Evolutionary conservation across 495 filamentous ascomycete species (phyloP), one percentile per base, ranked within the genome.

Genomic region (Aspergillus ellipticus): DNA sequence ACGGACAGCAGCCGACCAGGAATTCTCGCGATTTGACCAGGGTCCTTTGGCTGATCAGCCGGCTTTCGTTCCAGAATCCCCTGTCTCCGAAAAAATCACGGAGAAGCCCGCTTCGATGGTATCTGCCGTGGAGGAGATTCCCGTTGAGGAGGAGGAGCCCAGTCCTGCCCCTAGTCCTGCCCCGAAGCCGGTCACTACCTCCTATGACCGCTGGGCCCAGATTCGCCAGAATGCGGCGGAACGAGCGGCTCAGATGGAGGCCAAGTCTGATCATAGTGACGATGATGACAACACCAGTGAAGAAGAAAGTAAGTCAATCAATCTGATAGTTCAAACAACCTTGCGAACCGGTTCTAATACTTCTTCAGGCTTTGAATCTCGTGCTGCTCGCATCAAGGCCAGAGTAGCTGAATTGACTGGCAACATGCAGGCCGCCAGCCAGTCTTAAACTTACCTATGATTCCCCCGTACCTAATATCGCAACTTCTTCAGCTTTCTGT

Each of bases 351-450:
- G 6, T 48, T 20, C 63, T 70, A 58, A 70, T 55, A 28, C 13
- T 45, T 15, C 11, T 19, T 4, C 56, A 95, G 90, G 91, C 24
- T 97, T 98, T 61, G 94, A 98, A 70, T 89, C 90, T 37, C 89
- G 94, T 53, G 94, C 97, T 55, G 94, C 94, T 33, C 89, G 95
- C 53, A 98, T 98, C 81, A 97, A 97, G 74, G 95, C 95, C 53
- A 83, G 94, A 33, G 95, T 98, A 45, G 94, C 94, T 43, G 90
- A 96, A 72, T 71, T 98, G 63, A 98, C 95, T 11, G 88, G 88
- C 56, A 88, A 87, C 71, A 86, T 89, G 80, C 88, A 94, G 53
- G 62, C 63, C 20, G 61, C 61, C 11, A 62, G 55, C n/a, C 66
- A 64, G 61, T 33, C 17, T 33, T 46, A 20, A 28, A 21, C 22